A percentile compares a stretch with the other conserved stretches of the same genome.
Evolutionary conservation across 2,329 filamentous ascomycete genomes (phyloP).

Genomic region (Paraphaeosphaeria minitans): DNA sequence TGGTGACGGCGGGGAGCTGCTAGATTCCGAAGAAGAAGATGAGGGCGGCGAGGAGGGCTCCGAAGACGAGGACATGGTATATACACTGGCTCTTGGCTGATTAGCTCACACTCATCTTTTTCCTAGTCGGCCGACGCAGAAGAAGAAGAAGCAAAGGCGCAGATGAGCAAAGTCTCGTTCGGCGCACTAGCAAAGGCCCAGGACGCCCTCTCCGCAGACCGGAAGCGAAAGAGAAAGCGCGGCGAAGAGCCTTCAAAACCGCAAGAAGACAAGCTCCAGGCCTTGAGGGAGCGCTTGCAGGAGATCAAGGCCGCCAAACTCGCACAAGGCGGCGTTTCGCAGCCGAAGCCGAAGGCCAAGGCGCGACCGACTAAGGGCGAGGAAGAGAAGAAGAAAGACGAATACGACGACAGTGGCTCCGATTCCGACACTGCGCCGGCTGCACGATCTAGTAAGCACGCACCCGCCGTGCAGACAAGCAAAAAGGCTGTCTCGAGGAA

Average conservation of each 20-base stretch:
- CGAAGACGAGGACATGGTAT: slow-evolving; percentile 39
- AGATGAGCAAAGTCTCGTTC: slow-evolving; percentile 74
- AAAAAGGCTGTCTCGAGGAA: slow-evolving; percentile 82
- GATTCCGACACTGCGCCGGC: slow-evolving; percentile 44
- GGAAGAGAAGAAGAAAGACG: slow-evolving; percentile 33
- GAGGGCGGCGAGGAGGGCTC: slow-evolving; percentile 31
- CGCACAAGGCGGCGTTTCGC: slow-evolving; percentile 25
- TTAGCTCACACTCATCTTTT: slow-evolving; percentile 8
- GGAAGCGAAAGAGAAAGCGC: slow-evolving; percentile 54
- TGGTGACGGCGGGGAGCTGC: slow-evolving; percentile 39
- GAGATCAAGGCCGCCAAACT: slow-evolving; percentile 51
- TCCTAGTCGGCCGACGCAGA: slow-evolving; percentile 44
- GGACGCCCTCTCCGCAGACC: slow-evolving; percentile 60
- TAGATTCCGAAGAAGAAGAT: slow-evolving; percentile 40
- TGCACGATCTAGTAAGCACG: slow-evolving; percentile 78
- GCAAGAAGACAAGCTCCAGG: slow-evolving; percentile 54
- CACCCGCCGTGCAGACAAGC: slow-evolving; percentile 80
- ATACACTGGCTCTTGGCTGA: neutral
- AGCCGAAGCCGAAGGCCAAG: slow-evolving; percentile 26
- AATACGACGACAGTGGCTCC: slow-evolving; percentile 39
- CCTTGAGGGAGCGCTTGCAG: slow-evolving; percentile 51
- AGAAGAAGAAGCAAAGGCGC: slow-evolving; percentile 49
- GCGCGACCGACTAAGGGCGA: slow-evolving; percentile 8
- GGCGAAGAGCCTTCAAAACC: slow-evolving; percentile 45
- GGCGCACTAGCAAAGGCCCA: slow-evolving; percentile 89